Conservation (phyloP, 78 protist species). For the Planoprotostelium fungivorum region DNA sequence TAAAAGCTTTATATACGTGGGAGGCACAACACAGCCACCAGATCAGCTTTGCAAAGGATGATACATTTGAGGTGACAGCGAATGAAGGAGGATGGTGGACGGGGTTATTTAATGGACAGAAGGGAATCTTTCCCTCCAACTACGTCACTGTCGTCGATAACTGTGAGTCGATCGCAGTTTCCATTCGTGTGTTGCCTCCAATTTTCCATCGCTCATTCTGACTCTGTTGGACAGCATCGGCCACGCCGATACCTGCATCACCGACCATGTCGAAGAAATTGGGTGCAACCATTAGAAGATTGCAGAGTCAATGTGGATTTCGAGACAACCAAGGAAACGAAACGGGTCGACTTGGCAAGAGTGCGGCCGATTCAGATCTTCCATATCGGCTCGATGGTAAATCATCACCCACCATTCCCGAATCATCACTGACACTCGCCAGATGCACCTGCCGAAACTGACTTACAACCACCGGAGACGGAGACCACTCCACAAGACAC, state of each 20-base stretch:
- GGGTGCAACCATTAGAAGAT: background rate
- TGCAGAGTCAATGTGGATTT: background rate
- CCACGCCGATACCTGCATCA: background rate
- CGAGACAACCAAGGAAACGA: background rate
- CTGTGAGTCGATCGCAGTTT: background rate
- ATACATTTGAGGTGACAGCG: background rate
- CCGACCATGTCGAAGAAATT: background rate
- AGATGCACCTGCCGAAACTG: too few species aligned
- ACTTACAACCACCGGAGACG: too few species aligned
- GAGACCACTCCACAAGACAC: too few species aligned
- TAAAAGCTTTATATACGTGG: background rate
- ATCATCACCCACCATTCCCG: too few species aligned
- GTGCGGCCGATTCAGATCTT: too few species aligned
- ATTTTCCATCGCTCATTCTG: background rate
- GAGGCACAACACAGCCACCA: background rate
- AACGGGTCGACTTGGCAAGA: background rate
- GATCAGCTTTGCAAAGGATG: background rate
- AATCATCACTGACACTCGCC: too few species aligned
- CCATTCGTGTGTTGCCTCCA: background rate
- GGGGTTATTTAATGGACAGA: background rate
- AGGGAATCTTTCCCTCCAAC: background rate
- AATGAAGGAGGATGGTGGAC: background rate
- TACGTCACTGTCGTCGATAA: background rate
- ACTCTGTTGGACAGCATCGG: background rate
- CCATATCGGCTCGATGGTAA: too few species aligned